These are phyloP conservation scores for Primulina tabacum DNA, from an alignment of 257 asterid species.

Conservation along the genomic window DNA sequence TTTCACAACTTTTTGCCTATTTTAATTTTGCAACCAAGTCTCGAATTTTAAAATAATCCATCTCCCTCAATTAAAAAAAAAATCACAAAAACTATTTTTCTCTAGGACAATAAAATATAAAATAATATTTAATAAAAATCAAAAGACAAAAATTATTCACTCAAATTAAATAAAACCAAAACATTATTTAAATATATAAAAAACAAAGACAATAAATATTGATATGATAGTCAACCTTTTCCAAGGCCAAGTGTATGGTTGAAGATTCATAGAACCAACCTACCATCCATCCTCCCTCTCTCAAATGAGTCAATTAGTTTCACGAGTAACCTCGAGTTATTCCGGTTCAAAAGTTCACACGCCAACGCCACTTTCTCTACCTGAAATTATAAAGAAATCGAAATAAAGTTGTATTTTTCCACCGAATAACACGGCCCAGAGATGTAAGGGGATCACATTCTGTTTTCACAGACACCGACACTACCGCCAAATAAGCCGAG, in stretches of 20 bases:
- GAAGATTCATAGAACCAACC: constrained; percentile 24
- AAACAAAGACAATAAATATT: no score
- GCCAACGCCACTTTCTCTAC: constrained; percentile 33
- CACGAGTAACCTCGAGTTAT: constrained; percentile 58
- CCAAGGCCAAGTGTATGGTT: constrained; percentile 60
- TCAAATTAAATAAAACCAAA: no score
- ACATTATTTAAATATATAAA: no score
- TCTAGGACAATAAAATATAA: no score
- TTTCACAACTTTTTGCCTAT: no score
- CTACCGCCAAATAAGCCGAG: constrained; percentile 11
- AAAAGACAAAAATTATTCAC: no score
- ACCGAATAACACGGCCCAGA: constrained; percentile 21
- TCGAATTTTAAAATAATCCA: no score
- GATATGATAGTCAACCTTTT: constrained; percentile 13
- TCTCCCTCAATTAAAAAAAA: no score
- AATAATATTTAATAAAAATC: no score
- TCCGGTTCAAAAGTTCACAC: constrained; percentile 79
- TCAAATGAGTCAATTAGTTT: constrained; percentile 37
- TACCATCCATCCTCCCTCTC: background rate
- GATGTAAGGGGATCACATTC: constrained; percentile 36
- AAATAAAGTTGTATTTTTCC: constrained; percentile 20
- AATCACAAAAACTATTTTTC: no score
- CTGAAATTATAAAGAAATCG: constrained; percentile 21
- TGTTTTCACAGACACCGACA: constrained; percentile 36
- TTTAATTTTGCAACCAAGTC: no score